phyloP scores from a whole-genome alignment of 2,329 filamentous ascomycete genomes.

The Lachnellula occidentalis region DNA sequence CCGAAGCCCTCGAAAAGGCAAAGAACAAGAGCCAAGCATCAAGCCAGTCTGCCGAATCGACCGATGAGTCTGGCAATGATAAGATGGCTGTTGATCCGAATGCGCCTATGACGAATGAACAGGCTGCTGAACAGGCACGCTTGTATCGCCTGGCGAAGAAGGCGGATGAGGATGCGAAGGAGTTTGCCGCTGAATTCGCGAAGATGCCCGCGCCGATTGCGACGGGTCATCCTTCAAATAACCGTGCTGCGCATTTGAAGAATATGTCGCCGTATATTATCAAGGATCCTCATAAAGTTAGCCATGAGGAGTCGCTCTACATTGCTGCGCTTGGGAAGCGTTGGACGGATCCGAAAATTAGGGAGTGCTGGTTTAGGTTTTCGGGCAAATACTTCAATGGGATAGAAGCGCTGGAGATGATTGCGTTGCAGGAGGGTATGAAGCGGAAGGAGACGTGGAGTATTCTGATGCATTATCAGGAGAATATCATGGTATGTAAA shows the following conservation, averaged over 20 bases:
- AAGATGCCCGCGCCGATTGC: constrained; percentile 37
- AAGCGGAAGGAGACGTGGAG: constrained; percentile 78
- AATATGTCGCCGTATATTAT: constrained; percentile 62
- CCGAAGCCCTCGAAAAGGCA: constrained; percentile 39
- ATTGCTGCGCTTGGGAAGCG: constrained; percentile 53
- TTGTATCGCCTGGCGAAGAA: constrained; percentile 52
- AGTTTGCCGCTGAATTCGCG: constrained; percentile 23
- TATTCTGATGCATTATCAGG: constrained; percentile 58
- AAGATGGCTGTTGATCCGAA: constrained; percentile 21
- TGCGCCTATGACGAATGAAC: constrained; percentile 43
- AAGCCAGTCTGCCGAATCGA: constrained; percentile 7
- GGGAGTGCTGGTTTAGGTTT: constrained; percentile 66
- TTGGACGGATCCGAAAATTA: constrained; percentile 44
- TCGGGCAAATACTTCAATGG: constrained; percentile 81
- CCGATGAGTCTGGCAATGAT: constrained; percentile 21
- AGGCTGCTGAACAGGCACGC: constrained; percentile 56
- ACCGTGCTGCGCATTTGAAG: constrained; percentile 51
- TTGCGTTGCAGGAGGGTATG: constrained; percentile 77
- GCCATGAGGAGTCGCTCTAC: constrained; percentile 70
- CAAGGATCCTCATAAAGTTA: constrained; percentile 71
- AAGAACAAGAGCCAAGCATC: constrained; percentile 28
- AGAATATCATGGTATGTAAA: constrained; percentile 60
- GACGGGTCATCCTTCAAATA: constrained; percentile 51
- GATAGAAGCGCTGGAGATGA: constrained; percentile 74
- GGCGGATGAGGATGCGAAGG: constrained; percentile 36